These are phyloP conservation scores for Chimonanthus praecox DNA, from an alignment of 164 flowering plant species.

Conservation along the genomic window DNA sequence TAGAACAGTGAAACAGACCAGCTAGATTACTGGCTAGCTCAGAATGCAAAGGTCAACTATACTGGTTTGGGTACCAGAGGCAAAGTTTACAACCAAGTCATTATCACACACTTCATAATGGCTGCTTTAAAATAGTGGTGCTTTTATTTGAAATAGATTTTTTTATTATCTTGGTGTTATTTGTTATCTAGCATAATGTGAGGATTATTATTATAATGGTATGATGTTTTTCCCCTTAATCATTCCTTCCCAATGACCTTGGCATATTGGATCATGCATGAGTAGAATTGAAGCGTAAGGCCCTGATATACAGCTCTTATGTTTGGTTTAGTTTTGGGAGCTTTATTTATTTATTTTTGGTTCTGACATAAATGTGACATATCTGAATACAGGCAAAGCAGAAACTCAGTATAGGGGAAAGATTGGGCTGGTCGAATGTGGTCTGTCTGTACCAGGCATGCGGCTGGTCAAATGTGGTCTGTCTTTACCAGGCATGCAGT, in stretches of 20 bases:
- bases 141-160: neutral
- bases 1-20: neutral
- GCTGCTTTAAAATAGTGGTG: neutral
- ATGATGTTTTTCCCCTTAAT: neutral
- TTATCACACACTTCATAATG: neutral
- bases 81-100: neutral
- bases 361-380: neutral
- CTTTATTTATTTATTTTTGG: neutral
- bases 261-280: neutral
- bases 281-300: neutral
- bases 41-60: neutral
- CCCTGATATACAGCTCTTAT: too few relatives aligned
- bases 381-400: neutral
- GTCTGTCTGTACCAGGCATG: neutral
- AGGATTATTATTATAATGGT: neutral
- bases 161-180: too few relatives aligned
- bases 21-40: neutral
- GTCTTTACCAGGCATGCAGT: neutral
- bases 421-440: neutral
- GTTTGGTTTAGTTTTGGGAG: neutral
- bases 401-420: neutral
- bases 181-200: neutral
- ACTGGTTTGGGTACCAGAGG: neutral
- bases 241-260: neutral
- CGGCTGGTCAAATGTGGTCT: neutral